Evolutionary conservation across 768 basidiomycete genomes (phyloP).

Genomic region (Tephrocybe sp.): DNA sequence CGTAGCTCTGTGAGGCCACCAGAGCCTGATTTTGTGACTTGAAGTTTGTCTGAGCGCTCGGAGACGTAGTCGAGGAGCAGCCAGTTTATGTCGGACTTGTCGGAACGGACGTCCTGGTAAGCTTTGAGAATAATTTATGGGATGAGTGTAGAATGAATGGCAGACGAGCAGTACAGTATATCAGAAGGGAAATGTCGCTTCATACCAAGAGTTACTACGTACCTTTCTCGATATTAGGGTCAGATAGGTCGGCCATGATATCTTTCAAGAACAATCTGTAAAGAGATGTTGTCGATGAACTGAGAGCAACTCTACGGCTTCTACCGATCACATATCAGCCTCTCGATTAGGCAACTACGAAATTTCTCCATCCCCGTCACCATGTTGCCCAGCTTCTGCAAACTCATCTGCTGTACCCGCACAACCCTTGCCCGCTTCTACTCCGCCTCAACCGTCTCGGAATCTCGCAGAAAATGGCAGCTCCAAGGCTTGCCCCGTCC

Average conservation of each 20-base stretch:
- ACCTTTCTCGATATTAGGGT: conserved; percentile 75
- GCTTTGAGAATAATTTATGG: conserved; percentile 45
- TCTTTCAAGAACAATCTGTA: not conserved
- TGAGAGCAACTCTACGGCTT: conserved; percentile 15
- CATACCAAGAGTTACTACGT: conserved; percentile 2
- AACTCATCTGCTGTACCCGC: conserved; percentile 14
- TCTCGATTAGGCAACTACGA: conserved; percentile 8
- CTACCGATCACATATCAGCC: conserved; percentile 21
- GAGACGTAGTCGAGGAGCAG: conserved; percentile 85
- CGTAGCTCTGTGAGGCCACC: conserved; percentile 80
- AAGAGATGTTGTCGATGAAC: not conserved
- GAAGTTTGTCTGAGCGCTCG: conserved; percentile 79
- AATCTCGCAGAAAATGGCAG: conserved; percentile 34
- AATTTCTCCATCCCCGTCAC: conserved; percentile 7
- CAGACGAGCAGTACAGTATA: conserved; percentile 1
- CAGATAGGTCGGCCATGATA: conserved; percentile 76
- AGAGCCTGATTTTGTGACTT: conserved; percentile 73
- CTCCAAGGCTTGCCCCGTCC: conserved; percentile 35
- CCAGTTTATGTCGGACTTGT: conserved; percentile 90
- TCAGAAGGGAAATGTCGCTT: not conserved
- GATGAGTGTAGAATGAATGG: conserved; percentile 16
- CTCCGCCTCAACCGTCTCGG: conserved; percentile 11
- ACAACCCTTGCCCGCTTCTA: conserved; percentile 20
- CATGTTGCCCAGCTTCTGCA: conserved; percentile 25
- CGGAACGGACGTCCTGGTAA: conserved; percentile 81